phyloP scores from a whole-genome alignment of 306 rosid species.

The Senna siamea region DNA sequence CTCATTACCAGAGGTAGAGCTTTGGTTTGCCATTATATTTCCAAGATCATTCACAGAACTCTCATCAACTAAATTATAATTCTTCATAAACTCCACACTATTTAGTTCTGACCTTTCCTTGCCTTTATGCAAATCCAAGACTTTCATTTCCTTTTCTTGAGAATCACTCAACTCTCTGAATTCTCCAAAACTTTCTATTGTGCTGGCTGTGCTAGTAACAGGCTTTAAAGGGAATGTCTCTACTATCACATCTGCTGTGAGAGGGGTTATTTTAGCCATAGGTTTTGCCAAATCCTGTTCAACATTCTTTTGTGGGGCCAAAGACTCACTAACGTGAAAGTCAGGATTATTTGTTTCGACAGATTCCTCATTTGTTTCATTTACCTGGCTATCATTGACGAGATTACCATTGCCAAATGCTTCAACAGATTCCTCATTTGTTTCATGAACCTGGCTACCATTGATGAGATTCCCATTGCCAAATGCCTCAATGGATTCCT shows the following conservation, averaged over 20 bases:
- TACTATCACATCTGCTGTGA: conserved; percentile 54
- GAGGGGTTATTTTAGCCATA: conserved; percentile 41
- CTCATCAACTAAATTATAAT: conserved; percentile 38
- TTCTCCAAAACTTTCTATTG: conserved; percentile 46
- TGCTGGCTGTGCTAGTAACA: conserved; percentile 36
- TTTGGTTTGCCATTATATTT: conserved; percentile 38
- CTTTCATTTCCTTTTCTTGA: conserved; percentile 40
- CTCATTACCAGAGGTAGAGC: conserved; percentile 38
- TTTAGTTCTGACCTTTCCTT: conserved; percentile 39
- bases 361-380: conserved; percentile 4
- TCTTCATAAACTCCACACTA: conserved; percentile 32
- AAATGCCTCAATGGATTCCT: neutral
- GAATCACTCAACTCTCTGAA: conserved; percentile 36
- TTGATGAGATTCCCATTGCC: conserved; percentile 40
- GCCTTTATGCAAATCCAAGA: conserved; percentile 33
- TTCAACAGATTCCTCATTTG: conserved; percentile 16
- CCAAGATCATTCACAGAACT: conserved; percentile 43
- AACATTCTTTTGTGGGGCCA: conserved; percentile 39
- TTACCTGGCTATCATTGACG: conserved; percentile 45
- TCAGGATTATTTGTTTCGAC: conserved; percentile 36
- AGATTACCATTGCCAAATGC: conserved; percentile 33
- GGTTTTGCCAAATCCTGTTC: conserved; percentile 45
- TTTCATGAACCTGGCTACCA: conserved; percentile 42
- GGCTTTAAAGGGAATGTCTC: conserved; percentile 79
- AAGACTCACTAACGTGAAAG: conserved; percentile 38